Evolutionary conservation across 2,329 filamentous ascomycete genomes (phyloP).

Genomic region (Arthrobotrys sphaeroides): DNA sequence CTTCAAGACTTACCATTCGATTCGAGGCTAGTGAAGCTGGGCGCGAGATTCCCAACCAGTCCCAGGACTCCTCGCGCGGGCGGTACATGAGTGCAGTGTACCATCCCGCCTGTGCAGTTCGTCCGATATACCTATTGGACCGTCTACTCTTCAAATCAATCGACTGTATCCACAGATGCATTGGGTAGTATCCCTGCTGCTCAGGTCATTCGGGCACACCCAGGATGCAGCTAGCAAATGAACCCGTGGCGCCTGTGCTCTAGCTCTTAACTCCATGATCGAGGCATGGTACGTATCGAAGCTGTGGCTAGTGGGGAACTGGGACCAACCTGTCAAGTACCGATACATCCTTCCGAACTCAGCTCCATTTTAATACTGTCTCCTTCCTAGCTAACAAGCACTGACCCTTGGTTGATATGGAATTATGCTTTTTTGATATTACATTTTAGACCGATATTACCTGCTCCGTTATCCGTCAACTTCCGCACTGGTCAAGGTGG

Average conservation of each 20-base stretch:
- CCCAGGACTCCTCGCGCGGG: slow-evolving; percentile 6
- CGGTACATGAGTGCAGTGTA: slow-evolving; percentile 43
- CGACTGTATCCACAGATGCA: slow-evolving; percentile 35
- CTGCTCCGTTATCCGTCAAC: slow-evolving; percentile 17
- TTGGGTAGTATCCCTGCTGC: slow-evolving; percentile 43
- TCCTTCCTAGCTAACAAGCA: not conserved
- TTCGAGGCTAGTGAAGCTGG: not conserved
- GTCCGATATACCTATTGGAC: slow-evolving; percentile 51
- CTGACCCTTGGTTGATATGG: slow-evolving; percentile 6
- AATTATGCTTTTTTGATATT: slow-evolving; percentile 26
- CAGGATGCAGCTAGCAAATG: slow-evolving; percentile 41
- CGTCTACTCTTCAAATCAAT: slow-evolving; percentile 15
- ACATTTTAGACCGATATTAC: slow-evolving; percentile 15
- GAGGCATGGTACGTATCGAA: slow-evolving; percentile 1
- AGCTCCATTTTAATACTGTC: slow-evolving; percentile 6
- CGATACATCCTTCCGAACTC: slow-evolving; percentile 34
- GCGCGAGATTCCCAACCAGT: slow-evolving; percentile 22
- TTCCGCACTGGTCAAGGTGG: slow-evolving; percentile 23
- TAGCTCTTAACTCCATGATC: slow-evolving; percentile 6
- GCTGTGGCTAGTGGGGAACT: slow-evolving; percentile 39
- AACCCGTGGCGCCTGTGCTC: slow-evolving; percentile 47
- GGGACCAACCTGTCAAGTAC: slow-evolving; percentile 14
- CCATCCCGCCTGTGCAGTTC: slow-evolving; percentile 53
- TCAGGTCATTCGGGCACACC: slow-evolving; percentile 53
- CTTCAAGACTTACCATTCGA: slow-evolving; percentile 2